Evolutionary conservation across 1,284 basidiomycete genomes (phyloP).

Genomic region (Tilletia setariae): DNA sequence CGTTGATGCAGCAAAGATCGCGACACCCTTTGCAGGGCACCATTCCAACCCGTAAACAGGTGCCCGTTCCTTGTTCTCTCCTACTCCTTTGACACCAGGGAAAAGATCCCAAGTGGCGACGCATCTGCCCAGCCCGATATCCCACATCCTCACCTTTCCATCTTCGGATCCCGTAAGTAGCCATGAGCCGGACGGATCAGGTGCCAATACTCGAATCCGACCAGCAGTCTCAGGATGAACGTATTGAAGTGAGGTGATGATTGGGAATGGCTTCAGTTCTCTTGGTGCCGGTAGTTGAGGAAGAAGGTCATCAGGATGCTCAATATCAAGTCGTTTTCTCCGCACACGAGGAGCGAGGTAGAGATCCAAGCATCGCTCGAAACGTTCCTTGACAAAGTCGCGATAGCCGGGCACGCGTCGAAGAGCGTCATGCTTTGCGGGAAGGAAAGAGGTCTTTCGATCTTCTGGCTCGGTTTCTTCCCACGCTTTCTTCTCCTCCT

Average conservation of each 20-base stretch:
- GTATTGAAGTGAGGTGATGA: slow-evolving; percentile 72
- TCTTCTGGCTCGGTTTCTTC: slow-evolving; percentile 83
- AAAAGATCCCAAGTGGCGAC: slow-evolving; percentile 79
- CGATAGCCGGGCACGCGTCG: slow-evolving; percentile 89
- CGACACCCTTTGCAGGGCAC: slow-evolving; percentile 83
- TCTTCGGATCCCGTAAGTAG: slow-evolving; percentile 86
- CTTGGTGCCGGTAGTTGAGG: slow-evolving; percentile 93
- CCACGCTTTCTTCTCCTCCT: slow-evolving; percentile 79
- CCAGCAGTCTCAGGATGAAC: slow-evolving; percentile 63
- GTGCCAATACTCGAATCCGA: slow-evolving; percentile 71
- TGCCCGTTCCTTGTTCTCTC: slow-evolving; percentile 58
- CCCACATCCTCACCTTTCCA: slow-evolving; percentile 86
- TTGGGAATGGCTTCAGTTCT: slow-evolving; percentile 92
- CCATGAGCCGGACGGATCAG: slow-evolving; percentile 88
- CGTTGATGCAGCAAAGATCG: slow-evolving; percentile 76
- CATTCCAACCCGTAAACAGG: slow-evolving; percentile 81
- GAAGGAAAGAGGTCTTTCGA: slow-evolving; percentile 82
- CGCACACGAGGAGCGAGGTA: slow-evolving; percentile 89
- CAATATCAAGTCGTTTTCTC: slow-evolving; percentile 51
- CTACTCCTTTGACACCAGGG: slow-evolving; percentile 51
- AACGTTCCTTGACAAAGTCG: slow-evolving; percentile 88
- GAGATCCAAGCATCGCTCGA: slow-evolving; percentile 89
- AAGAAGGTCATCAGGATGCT: slow-evolving; percentile 74
- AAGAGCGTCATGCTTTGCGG: slow-evolving; percentile 78
- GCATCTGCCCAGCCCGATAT: slow-evolving; percentile 84